A percentile compares a stretch with the other conserved stretches of the same genome.
These are phyloP conservation scores for Scytalidium lignicola DNA, from an alignment of 2,329 filamentous ascomycete species.

Conservation along the genomic window DNA sequence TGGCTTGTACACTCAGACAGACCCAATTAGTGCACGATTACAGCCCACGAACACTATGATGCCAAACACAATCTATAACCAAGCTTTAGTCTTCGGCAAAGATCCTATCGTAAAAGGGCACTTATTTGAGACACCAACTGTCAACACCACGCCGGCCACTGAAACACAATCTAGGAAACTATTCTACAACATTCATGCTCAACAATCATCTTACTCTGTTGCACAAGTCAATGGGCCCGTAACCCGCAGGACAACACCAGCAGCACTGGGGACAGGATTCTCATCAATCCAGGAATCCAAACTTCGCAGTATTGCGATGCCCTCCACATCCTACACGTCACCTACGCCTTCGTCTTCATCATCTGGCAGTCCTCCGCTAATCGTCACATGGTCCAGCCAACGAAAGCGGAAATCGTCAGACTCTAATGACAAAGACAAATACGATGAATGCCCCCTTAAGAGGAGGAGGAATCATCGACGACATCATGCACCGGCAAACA, in stretches of 20 bases:
- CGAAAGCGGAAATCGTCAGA: conserved; percentile 27
- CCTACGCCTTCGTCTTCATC: conserved; percentile 43
- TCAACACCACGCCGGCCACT: conserved; percentile 6
- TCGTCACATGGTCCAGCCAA: conserved; percentile 45
- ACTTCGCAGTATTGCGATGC: conserved; percentile 40
- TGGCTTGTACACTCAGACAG: not conserved
- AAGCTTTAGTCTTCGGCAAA: conserved; percentile 17
- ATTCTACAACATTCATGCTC: conserved; percentile 21
- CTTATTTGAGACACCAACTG: conserved; percentile 19
- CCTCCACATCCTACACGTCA: conserved; percentile 27
- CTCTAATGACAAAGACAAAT: conserved; percentile 29
- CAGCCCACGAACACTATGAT: not conserved
- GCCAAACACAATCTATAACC: not conserved
- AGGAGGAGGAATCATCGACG: conserved; percentile 10
- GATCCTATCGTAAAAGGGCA: conserved; percentile 18
- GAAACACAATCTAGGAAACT: conserved; percentile 11
- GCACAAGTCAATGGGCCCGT: conserved; percentile 3
- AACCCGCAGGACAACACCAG: conserved; percentile 1
- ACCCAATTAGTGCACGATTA: not conserved
- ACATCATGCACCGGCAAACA: conserved; percentile 51
- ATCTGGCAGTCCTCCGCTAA: conserved; percentile 30
- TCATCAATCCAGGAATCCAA: conserved; percentile 4
- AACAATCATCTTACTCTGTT: not conserved
- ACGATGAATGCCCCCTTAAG: not conserved
- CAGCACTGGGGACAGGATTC: conserved; percentile 13